Percentiles rank a stretch among this genome's conserved stretches.
These are phyloP conservation scores for Erodium trifolium DNA, from an alignment of 441 rosid genomes.

Conservation along the genomic window DNA sequence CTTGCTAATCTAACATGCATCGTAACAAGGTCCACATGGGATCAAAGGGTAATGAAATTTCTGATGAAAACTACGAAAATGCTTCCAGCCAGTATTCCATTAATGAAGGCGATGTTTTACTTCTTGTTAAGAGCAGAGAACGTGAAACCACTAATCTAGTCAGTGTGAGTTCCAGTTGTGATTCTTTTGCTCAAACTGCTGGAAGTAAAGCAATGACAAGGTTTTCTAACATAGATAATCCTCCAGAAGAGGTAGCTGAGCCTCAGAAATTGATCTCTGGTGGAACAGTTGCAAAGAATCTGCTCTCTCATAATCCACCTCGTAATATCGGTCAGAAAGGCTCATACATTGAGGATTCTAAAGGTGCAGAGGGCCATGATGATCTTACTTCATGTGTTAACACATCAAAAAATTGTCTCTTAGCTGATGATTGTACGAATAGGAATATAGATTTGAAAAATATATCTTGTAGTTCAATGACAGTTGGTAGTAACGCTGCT, in stretches of 20 bases:
- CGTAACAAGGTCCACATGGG: conserved; percentile 42
- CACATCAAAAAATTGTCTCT: conserved; percentile 28
- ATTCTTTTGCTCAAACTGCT: conserved; percentile 47
- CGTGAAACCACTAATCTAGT: conserved; percentile 53
- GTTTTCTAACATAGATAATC: conserved; percentile 36
- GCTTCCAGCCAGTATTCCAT: conserved; percentile 53
- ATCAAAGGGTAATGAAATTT: conserved; percentile 40
- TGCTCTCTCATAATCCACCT: conserved; percentile 27
- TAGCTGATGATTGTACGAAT: conserved; percentile 23
- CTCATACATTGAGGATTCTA: conserved; percentile 31
- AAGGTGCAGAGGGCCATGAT: conserved; percentile 48
- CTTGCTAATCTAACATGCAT: conserved; percentile 87
- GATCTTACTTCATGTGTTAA: conserved; percentile 44
- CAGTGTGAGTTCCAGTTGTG: conserved; percentile 44
- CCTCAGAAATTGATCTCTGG: conserved; percentile 26
- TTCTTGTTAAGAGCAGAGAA: conserved; percentile 25
- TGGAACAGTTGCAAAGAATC: conserved; percentile 25
- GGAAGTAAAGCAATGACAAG: conserved; percentile 47
- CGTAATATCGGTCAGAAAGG: conserved; percentile 13
- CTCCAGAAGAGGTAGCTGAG: conserved; percentile 34
- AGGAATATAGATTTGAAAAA: conserved; percentile 36
- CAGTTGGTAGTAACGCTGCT: conserved; percentile 37
- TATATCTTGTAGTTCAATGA: conserved; percentile 34
- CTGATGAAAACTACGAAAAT: conserved; percentile 53
- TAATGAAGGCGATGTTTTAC: conserved; percentile 36